Conservation (phyloP, 2,329 filamentous ascomycete species). For the Ustulina deusta region DNA sequence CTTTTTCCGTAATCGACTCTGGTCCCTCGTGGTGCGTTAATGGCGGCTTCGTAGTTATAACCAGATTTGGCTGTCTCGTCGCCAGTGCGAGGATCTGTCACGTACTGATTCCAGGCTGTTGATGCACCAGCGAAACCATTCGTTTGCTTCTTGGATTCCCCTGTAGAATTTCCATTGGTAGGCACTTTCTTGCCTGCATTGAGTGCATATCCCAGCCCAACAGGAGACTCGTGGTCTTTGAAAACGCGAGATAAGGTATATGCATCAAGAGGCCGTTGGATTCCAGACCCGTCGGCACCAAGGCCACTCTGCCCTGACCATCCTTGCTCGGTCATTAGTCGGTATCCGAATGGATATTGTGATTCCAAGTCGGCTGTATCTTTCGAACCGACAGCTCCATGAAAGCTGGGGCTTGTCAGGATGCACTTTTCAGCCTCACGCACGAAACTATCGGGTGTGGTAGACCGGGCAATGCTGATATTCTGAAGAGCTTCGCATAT, state of each 20-base stretch:
- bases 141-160: not conserved
- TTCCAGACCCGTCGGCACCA: constrained; percentile 30
- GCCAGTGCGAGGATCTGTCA: constrained; percentile 6
- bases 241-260: not conserved
- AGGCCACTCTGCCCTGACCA: constrained; percentile 25
- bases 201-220: constrained; percentile 1
- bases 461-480: constrained; percentile 4
- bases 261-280: constrained; percentile 28
- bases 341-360: constrained; percentile 29
- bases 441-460: constrained; percentile 24
- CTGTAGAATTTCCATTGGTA: not conserved
- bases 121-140: not conserved
- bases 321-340: constrained; percentile 27
- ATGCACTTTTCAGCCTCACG: constrained; percentile 16
- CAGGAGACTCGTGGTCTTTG: not conserved
- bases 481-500: constrained; percentile 1
- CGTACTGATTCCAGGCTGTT: constrained; percentile 18
- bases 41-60: not conserved
- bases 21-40: not conserved
- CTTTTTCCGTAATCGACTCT: not conserved
- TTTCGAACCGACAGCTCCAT: not conserved
- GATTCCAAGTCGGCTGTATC: constrained; percentile 14
- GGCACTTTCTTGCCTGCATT: not conserved
- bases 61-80: not conserved
- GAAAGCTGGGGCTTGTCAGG: not conserved